Evolutionary conservation across 2,329 filamentous ascomycete species (phyloP), one percentile per base, ranked within the genome.

Genomic region (Bipolaris oryzae): DNA sequence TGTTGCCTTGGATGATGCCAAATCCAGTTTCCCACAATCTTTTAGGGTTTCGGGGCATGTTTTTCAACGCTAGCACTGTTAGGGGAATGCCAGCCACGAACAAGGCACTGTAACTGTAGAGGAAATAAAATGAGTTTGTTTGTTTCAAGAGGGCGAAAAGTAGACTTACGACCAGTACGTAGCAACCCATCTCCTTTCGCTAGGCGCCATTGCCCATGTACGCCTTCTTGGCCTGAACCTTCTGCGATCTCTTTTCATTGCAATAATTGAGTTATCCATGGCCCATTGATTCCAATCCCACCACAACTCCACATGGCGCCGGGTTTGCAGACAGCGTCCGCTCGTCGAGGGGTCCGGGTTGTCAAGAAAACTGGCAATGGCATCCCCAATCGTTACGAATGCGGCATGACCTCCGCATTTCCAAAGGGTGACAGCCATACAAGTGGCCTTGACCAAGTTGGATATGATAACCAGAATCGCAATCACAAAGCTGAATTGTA

Each of bases 401-500:
- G 51, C 53, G 4, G 60, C 55, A 34, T 60, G 43, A 7, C 21
- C 16, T 23, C 31, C 21, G 25, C 47, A 58, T 25, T 9, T 33
- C 25, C 51, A 68, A 4, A 66, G 54, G 5, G 60, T 64, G 43
- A 56, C 23, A 18, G 61, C 61, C 7, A 60, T 57, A 23, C 47
- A 54, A 6, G 37, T 18, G 0, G 45, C 48, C 18, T 66, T 66
- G 34, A 58, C 28, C 1, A 62, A 3, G 10, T 62, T 66, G 23
- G 50, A 20, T 5, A 58, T 1, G 2, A 62, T 57, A 11, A 65
- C 58, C 6, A 39, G 13, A 4, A 60, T 37, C 6, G 69, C 61
- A 11, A 76, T 62, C 2, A 62, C 39, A n/a, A 70, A 45, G 50
- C 60, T 70, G 53, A 72, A 68, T 28, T 73, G 56, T 3, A 74